Evolutionary conservation across 2,329 filamentous ascomycete species (phyloP), one percentile per base, ranked within the genome.

Genomic region (Fusarium subtropicale): DNA sequence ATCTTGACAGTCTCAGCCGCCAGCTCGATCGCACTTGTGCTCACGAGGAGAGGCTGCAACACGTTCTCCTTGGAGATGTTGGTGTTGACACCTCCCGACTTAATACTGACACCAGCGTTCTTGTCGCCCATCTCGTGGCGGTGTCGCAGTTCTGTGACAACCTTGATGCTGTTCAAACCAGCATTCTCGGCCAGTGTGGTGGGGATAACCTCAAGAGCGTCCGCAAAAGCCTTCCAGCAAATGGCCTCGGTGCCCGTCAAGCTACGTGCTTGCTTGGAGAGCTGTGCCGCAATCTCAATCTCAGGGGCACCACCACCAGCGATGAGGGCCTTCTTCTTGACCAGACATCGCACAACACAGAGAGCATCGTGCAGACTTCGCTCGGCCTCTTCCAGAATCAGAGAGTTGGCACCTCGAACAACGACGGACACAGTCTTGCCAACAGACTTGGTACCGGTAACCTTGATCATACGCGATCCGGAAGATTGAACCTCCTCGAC

Each of bases 321-420:
- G 75, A 99, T 97, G 60, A 99, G 88, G n/a, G 96, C 96, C 84
- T 97, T 97, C 89, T 98, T 99, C 90, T 99, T 99, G 74, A 99
- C 96, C 65, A 99, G 84, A 79, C 96, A 99, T 75, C 96, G 92
- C 74, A 99, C 94, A 52, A 98, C 96, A 79, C 96, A 99, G 70
- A 98, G 93, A 31, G 96, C 96, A 76, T 99, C 96, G 86, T 99
- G 96, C 57, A 99, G 87, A 72, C 92, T 96, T 75, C 96, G 93
- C 86, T 98, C 96, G 1, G 96, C 97, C 83, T 99, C 96, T 78
- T 99, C 96, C 51, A 99, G 86, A 76, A 99, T 97, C 71, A 99
- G 86, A 64, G 86, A 88, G 86, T 99, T 99, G 79, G 96, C 96
- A 72, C 96, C 96, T 67, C 96, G 92, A 76, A 94, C 94, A 61